A percentile compares a stretch with the other conserved stretches of the same genome.
Evolutionary conservation across 2,329 filamentous ascomycete species (phyloP).

Genomic region (Paraconiothyrium sp.): DNA sequence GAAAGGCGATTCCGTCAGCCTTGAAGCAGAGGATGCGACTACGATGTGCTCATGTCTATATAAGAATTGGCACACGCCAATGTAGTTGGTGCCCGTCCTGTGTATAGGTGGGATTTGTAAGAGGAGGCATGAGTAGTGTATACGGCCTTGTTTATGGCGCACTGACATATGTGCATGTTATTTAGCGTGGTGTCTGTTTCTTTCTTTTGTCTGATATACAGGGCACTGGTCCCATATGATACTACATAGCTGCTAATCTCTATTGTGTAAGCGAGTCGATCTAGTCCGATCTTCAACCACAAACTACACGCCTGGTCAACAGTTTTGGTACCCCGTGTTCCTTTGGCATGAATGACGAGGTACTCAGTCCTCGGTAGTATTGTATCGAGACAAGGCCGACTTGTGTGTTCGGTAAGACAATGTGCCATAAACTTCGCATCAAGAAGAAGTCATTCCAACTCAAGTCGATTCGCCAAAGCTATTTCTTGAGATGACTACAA

Average conservation of each 20-base stretch:
- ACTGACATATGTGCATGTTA: background rate
- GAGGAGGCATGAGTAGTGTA: background rate
- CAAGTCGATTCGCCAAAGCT: background rate
- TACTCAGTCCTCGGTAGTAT: too few species aligned
- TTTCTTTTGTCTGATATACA: background rate
- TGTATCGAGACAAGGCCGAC: background rate
- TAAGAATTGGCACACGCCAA: constrained; percentile 49
- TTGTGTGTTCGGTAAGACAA: background rate
- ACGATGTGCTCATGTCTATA: constrained; percentile 59
- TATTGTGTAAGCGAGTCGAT: background rate
- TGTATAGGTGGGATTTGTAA: background rate
- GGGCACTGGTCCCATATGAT: background rate
- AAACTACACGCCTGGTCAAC: too few species aligned
- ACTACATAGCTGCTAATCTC: background rate
- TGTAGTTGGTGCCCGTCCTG: background rate
- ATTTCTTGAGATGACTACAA: background rate
- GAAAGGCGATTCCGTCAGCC: constrained; percentile 46
- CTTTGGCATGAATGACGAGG: too few species aligned
- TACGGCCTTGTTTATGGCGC: background rate
- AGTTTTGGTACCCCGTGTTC: too few species aligned
- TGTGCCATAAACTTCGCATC: background rate
- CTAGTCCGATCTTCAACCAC: background rate
- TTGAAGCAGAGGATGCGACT: constrained; percentile 46
- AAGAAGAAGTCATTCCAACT: background rate
- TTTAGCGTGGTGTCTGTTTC: constrained; percentile 14